phyloP scores from a whole-genome alignment of 257 asterid genomes.

The Rehmannia glutinosa region DNA sequence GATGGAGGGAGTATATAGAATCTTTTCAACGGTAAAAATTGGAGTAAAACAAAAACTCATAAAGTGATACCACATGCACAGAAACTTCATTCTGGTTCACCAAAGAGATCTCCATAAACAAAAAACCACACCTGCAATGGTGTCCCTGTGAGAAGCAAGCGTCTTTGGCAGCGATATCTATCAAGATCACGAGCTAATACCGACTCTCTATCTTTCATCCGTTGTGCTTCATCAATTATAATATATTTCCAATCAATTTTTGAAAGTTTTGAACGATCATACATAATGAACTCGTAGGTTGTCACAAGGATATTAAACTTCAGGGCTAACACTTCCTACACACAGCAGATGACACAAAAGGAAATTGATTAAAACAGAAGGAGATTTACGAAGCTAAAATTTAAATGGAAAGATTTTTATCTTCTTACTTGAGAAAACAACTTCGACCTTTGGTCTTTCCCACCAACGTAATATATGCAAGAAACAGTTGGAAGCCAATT shows the following conservation, averaged over 20 bases:
- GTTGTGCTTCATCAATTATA: conserved; percentile 97
- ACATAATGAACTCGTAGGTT: conserved; percentile 97
- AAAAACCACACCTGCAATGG: conserved; percentile 77
- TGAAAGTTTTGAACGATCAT: conserved; percentile 95
- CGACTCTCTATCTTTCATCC: conserved; percentile 99
- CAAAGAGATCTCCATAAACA: conserved; percentile 2
- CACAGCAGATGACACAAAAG: conserved; percentile 29
- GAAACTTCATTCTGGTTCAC: conserved; percentile 3
- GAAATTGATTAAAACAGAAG: conserved; percentile 7
- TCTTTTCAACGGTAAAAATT: not conserved
- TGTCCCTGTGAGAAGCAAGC: conserved; percentile 98
- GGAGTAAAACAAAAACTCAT: not conserved
- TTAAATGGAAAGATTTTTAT: conserved; percentile 12
- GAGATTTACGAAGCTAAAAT: conserved; percentile 6
- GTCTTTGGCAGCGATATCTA: conserved; percentile 98
- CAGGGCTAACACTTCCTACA: conserved; percentile 89
- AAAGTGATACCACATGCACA: not conserved
- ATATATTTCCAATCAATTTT: conserved; percentile 98
- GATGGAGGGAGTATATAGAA: not conserved
- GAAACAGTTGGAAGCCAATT: conserved; percentile 95
- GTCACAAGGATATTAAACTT: conserved; percentile 98
- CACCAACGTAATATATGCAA: conserved; percentile 95
- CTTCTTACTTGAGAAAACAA: conserved; percentile 87
- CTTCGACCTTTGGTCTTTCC: conserved; percentile 79
- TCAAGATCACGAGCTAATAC: conserved; percentile 99